Evolutionary conservation across 108 stramenopile genomes (phyloP).

Genomic region (Mediolabrus comicus): DNA sequence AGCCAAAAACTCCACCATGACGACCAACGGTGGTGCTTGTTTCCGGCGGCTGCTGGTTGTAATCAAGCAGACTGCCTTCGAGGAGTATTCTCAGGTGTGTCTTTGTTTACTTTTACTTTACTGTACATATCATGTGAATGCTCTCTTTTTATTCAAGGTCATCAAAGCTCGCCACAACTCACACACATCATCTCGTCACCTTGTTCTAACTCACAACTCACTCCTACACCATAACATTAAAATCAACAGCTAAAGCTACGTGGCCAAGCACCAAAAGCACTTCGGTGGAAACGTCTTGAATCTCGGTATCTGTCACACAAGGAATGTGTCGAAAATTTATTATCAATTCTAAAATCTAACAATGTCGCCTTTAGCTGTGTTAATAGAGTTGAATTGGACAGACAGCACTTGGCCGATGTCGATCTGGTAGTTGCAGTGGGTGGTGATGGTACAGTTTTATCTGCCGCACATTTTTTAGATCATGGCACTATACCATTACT

Average conservation of each 20-base stretch:
- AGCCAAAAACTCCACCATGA: constrained; percentile 3
- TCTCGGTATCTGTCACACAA: constrained; percentile 90
- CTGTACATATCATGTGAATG: neutral
- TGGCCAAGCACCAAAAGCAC: constrained; percentile 94
- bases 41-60: constrained; percentile 79
- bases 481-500: constrained; percentile 84
- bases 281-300: constrained; percentile 91
- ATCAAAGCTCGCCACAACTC: neutral
- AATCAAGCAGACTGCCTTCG: constrained; percentile 96
- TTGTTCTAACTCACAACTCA: too few species aligned
- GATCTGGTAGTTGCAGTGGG: constrained; percentile 95
- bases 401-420: constrained; percentile 89
- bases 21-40: constrained; percentile 19
- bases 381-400: constrained; percentile 92
- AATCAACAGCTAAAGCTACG: constrained; percentile 83
- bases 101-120: neutral
- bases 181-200: neutral
- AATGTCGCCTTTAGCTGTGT: constrained; percentile 84
- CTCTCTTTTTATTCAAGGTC: neutral
- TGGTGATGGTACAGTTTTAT: constrained; percentile 94
- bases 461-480: constrained; percentile 85
- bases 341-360: constrained; percentile 61
- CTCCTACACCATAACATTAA: too few species aligned
- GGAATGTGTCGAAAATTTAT: constrained; percentile 79
- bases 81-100: constrained; percentile 59